Percentiles rank a stretch among this genome's conserved stretches.
Conservation (phyloP, 257 asterid species). For the Salvia rosmarinus region DNA sequence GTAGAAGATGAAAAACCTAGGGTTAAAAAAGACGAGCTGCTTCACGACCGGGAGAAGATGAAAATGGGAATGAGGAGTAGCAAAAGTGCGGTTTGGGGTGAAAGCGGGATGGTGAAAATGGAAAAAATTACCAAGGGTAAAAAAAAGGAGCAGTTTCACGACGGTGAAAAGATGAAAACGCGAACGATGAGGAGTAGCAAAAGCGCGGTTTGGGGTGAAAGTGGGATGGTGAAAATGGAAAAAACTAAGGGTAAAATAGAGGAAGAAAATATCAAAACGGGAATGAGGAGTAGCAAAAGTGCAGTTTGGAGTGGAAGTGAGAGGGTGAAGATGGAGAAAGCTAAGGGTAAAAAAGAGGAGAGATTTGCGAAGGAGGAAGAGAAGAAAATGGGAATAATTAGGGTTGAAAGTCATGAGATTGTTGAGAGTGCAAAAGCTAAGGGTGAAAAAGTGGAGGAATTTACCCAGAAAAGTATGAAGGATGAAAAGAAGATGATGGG, state of each 20-base stretch:
- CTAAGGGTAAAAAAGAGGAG: conserved; percentile 22
- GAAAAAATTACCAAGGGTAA: neutral
- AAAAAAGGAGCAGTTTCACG: conserved; percentile 8
- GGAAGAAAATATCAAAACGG: conserved; percentile 18
- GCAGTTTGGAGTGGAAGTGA: conserved; percentile 36
- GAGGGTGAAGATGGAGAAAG: conserved; percentile 23
- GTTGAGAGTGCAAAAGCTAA: neutral
- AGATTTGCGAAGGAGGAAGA: neutral
- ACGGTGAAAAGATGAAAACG: conserved; percentile 25
- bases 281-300: conserved; percentile 36
- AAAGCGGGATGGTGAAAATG: conserved; percentile 30
- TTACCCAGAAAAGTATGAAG: neutral
- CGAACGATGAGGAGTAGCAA: conserved; percentile 38
- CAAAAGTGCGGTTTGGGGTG: conserved; percentile 40
- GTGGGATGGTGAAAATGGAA: conserved; percentile 29
- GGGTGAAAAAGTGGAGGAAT: conserved; percentile 17
- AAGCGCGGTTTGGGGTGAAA: conserved; percentile 42
- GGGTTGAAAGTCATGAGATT: conserved; percentile 34
- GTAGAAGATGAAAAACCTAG: neutral
- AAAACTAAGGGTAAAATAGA: conserved; percentile 12
- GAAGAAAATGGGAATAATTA: conserved; percentile 12
- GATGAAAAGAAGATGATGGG: conserved; percentile 27
- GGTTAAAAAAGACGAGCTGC: conserved; percentile 19
- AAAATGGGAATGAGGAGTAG: conserved; percentile 35
- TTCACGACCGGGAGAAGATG: conserved; percentile 13